phyloP scores from a whole-genome alignment of 371 early-diverging fungal species.

The Zychaea mexicana region DNA sequence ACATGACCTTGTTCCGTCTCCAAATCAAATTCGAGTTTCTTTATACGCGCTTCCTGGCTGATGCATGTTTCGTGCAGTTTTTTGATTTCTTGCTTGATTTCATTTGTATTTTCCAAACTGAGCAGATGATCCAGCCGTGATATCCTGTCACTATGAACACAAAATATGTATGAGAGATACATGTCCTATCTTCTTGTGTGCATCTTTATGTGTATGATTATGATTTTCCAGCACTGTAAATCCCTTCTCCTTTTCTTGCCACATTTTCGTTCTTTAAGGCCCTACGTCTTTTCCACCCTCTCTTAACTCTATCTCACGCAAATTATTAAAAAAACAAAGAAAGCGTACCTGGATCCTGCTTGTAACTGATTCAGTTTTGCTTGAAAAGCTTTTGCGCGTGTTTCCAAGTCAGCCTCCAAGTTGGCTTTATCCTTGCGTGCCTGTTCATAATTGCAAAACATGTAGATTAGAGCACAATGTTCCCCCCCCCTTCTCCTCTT shows the following conservation, averaged over 20 bases:
- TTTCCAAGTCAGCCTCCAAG: slow-evolving; percentile 45
- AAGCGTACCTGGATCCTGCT: slow-evolving; percentile 23
- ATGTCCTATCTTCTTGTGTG: too few relatives aligned
- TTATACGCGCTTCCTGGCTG: slow-evolving; percentile 49
- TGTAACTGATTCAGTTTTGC: slow-evolving; percentile 37
- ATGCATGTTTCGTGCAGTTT: slow-evolving; percentile 43
- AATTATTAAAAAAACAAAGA: not conserved
- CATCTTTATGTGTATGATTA: too few relatives aligned
- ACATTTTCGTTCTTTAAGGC: not conserved
- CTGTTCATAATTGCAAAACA: slow-evolving; percentile 22
- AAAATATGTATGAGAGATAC: not conserved
- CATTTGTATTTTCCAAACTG: slow-evolving; percentile 32
- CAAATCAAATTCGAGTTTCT: slow-evolving; percentile 65
- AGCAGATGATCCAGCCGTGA: slow-evolving; percentile 28
- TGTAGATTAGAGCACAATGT: too few relatives aligned
- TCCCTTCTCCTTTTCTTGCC: too few relatives aligned
- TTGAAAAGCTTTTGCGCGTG: slow-evolving; percentile 44
- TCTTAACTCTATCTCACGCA: not conserved
- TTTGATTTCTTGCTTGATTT: slow-evolving; percentile 36
- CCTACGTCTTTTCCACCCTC: not conserved
- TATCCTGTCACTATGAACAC: slow-evolving; percentile 14
- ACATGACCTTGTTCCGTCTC: slow-evolving; percentile 73
- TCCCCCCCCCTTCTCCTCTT: too few relatives aligned
- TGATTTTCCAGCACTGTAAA: too few relatives aligned
- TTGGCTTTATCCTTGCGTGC: slow-evolving; percentile 49